Evolutionary conservation across 176 grass and related monocot species (phyloP).

Genomic region (Themeda triandra): DNA sequence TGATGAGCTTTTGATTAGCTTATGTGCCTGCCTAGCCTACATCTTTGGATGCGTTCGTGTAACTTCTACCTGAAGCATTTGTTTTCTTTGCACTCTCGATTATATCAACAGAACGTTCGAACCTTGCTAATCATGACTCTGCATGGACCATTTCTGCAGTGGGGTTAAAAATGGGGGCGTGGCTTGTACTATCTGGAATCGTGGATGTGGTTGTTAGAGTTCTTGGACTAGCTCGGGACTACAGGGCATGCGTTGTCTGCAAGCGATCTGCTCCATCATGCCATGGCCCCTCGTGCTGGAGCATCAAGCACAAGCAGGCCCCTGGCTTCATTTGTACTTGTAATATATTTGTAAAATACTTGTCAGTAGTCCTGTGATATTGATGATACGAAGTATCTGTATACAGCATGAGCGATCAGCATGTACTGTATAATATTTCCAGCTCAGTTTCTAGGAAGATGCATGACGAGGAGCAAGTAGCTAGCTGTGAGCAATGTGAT

Average conservation of each 20-base stretch:
- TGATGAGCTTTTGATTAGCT: constrained; percentile 2
- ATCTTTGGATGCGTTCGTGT: background rate
- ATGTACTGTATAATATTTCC: background rate
- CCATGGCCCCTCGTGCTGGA: constrained; percentile 7
- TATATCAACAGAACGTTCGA: background rate
- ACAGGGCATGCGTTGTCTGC: background rate
- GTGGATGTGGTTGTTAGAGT: no score
- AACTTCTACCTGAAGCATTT: constrained; percentile 32
- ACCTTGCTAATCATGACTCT: background rate
- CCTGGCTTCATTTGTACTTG: background rate
- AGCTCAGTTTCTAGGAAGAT: constrained; percentile 32
- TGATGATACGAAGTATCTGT: background rate
- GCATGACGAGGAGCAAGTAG: background rate
- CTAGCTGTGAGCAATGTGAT: background rate
- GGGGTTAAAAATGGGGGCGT: no score
- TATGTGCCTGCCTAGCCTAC: background rate
- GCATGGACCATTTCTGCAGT: background rate
- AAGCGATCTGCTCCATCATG: background rate
- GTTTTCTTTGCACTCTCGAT: background rate
- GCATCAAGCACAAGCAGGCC: background rate
- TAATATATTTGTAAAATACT: background rate
- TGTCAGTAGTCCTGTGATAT: background rate
- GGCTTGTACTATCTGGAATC: no score
- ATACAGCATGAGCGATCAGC: background rate
- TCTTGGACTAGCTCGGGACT: background rate